Conservation (phyloP, 805 yeast species). For the Yamadazyma insecticola region DNA sequence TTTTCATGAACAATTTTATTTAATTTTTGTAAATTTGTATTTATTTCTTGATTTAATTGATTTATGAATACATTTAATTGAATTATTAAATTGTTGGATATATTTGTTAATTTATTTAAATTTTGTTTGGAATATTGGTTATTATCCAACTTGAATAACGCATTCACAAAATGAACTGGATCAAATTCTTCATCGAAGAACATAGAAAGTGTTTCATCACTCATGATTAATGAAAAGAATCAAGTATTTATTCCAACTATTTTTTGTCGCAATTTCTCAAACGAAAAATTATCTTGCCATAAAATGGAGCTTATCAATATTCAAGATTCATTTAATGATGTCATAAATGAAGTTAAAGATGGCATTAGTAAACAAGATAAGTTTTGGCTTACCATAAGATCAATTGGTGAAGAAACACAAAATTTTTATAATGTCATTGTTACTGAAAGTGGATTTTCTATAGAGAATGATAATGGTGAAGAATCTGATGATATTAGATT, state of each 20-base stretch:
- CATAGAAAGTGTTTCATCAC: slow-evolving; percentile 51
- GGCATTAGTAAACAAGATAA: slow-evolving; percentile 19
- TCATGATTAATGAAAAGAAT: background rate
- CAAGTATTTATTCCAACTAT: background rate
- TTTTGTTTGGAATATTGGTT: slow-evolving; percentile 17
- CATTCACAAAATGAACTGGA: slow-evolving; percentile 63
- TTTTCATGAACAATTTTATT: slow-evolving; percentile 22
- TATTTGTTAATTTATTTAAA: slow-evolving; percentile 37
- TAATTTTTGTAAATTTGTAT: slow-evolving; percentile 43
- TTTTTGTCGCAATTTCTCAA: too few relatives aligned
- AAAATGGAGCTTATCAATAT: slow-evolving; percentile 25
- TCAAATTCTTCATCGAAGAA: slow-evolving; percentile 65
- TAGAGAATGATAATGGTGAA: slow-evolving; percentile 1
- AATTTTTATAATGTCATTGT: slow-evolving; percentile 2
- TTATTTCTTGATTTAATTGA: slow-evolving; percentile 43
- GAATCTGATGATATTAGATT: slow-evolving; percentile 1
- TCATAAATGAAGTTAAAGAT: slow-evolving; percentile 30
- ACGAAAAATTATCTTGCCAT: background rate
- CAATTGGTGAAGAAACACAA: slow-evolving; percentile 13
- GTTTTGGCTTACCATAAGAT: slow-evolving; percentile 43
- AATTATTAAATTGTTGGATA: slow-evolving; percentile 48
- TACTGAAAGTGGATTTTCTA: background rate
- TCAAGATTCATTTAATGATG: slow-evolving; percentile 44
- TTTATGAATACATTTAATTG: slow-evolving; percentile 62
- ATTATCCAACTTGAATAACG: slow-evolving; percentile 38